Evolutionary conservation across 805 yeast genomes (phyloP), one percentile per base, ranked within the genome.

Genomic region (Jamesozyma lodderae): DNA sequence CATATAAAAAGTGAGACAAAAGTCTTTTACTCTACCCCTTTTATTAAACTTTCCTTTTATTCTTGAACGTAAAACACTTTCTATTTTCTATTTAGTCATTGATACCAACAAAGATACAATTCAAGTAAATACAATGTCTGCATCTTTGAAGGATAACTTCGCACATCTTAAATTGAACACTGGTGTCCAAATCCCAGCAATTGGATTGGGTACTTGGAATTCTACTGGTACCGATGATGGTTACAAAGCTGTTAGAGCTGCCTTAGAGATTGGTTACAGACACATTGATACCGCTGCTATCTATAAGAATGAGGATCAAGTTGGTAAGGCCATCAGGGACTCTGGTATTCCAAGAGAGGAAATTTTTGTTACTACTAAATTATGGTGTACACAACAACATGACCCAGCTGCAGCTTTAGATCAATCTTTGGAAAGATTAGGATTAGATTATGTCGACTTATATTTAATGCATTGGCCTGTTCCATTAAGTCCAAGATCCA

Each of bases 401-500:
- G 53, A 61, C 31, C 78, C 78, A 10, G 72, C 53, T 25, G 63
- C 54, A 16, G 81, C 81, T 9, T 60, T 83, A 29, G 69, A 75
- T 9, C 64, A 61, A 35, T 79, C 88, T 6, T 66, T 84, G 51
- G 50, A 68, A 48, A 75, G 78, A 52, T 66, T 84, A 44, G 78
- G 77, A 0, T 53, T 82, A 48, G 90, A 80, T 36, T 85, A 85
- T 52, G 80, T 85, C 37, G 95, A 85, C 55, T 64, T 85, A 42
- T 77, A 78, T 55, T 68, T 85, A 53, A 70, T 84, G 57, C 95
- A 85, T 62, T 85, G 94, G 94, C 95, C 95, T 5, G 72, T 73
- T 30, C 65, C 80, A 10, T 57, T 72, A 41, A 70, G 56, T 45
- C 60, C 67, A 31, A 67, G 62, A 50, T 63, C 59, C 18, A 62